Evolutionary conservation across 352 stramenopile genomes (phyloP).

Genomic region (Peronospora farinosa): DNA sequence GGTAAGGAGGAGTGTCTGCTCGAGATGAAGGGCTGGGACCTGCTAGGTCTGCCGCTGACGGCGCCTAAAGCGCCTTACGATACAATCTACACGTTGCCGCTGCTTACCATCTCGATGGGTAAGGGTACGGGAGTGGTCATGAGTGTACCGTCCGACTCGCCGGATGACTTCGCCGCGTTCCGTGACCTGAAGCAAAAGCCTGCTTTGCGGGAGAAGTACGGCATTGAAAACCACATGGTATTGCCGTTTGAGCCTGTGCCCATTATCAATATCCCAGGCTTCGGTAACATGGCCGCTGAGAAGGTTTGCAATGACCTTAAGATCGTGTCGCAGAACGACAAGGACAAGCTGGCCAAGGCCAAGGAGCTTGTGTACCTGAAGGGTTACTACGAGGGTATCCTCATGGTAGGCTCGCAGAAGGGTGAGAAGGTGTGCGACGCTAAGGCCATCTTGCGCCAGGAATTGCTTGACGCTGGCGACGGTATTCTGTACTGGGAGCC

Average conservation of each 20-base stretch:
- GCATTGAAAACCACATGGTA: conserved; percentile 97
- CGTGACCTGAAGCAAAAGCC: conserved; percentile 98
- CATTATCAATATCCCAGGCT: conserved; percentile 99
- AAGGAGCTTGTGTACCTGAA: conserved; percentile 99
- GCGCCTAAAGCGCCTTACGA: conserved; percentile 96
- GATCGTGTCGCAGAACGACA: conserved; percentile 98
- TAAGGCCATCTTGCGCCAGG: conserved; percentile 95
- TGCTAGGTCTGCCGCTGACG: conserved; percentile 93
- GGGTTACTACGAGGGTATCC: conserved; percentile 98
- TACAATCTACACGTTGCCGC: conserved; percentile 98
- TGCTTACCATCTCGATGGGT: conserved; percentile 99
- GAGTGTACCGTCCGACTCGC: conserved; percentile 97
- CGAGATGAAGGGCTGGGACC: conserved; percentile 93
- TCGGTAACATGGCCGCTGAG: conserved; percentile 93
- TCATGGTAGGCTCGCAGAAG: conserved; percentile 97
- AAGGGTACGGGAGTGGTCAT: conserved; percentile 99
- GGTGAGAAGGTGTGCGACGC: conserved; percentile 94
- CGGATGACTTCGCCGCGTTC: conserved; percentile 98
- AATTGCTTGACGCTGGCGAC: conserved; percentile 92
- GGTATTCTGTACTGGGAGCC: conserved; percentile 98
- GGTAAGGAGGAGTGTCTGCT: conserved; percentile 85
- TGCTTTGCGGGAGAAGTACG: conserved; percentile 97
- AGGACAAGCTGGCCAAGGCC: conserved; percentile 96
- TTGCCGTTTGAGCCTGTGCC: conserved; percentile 97
- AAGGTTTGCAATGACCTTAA: conserved; percentile 97